Base-by-base conservation (phyloP, 2,329 filamentous ascomycete species). In the Hypoxylon sp. region DNA sequence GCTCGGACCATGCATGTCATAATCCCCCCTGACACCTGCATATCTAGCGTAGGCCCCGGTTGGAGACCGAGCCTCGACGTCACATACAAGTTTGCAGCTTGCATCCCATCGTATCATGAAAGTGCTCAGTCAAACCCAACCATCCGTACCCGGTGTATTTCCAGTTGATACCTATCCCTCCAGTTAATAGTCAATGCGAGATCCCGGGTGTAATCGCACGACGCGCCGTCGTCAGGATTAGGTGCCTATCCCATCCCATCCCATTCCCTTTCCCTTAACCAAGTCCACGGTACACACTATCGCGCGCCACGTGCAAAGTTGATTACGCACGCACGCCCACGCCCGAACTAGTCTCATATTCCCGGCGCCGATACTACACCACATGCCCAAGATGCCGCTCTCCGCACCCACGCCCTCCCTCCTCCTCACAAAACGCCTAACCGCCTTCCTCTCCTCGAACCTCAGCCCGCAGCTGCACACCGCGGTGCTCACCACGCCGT, bases 381-480 rank as follows among this genome's bases (percentile, higher is more conserved):
- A 48, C 29, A 24, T 26, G 26, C 31, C 46, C 50, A 48, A 55
- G 11, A 75, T 77, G 71, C 73, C 74, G 29, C 69, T 74, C 42
- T 70, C 77, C 19, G 71, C 80, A 54, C 81, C 83, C 24, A 84
- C 85, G 39, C 86, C 87, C 39, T 86, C 87, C 26, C 83, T 89
- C 64, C 83, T 94, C 80, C 84, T 93, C 67, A 90, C 87, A 37
- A 90, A 90, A 78, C 87, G 87, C 68, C 85, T 91, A 71, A 89
- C 88, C 29, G 81, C 85, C 65, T 90, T 91, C 78, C 86, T 91
- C 51, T 83, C 84, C 75, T 80, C 84, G 68, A 87, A 89, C 77
- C 86, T 88, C 70, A 86, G 85, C 6, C 77, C 87, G 3, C 81
- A 85, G 66, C 82, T 91, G 33, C 87, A 87, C 67, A 88, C 88